Evolutionary conservation across 1,284 basidiomycete species (phyloP), one percentile per base, ranked within the genome.

Genomic region (Naganishia liquefaciens): DNA sequence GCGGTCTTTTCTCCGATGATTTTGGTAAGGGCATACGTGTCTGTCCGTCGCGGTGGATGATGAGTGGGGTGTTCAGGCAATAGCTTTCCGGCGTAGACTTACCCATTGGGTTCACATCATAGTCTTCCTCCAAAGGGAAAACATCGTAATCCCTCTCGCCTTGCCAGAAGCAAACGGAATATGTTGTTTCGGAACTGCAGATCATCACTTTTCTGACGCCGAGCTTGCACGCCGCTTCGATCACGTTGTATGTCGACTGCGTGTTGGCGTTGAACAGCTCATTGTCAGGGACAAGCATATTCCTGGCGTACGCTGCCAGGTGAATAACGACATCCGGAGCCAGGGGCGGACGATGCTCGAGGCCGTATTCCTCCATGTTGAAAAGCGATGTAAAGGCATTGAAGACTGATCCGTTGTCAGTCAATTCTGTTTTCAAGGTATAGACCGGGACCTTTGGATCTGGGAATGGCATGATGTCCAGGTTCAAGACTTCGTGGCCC

Each of bases 81-180:
- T 13, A 19, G 4, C 2, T 10, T n/a, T 21, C 33, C 33, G 10
- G 9, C 33, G 33, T n/a, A n/a, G 39, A 33, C 55, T 42, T 37
- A 60, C 55, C 58, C 55, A 67, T 64, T 11, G 68, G 65, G 46
- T 67, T 66, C 15, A 68, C 63, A 33, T 61, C 52, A 53, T 69
- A 63, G 53, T 74, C 74, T 40, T 75, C 74, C 28, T 70, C 69
- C 13, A 75, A 68, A 11, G 74, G 74, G 68, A 73, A 75, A 13
- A 68, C 67, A 62, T 73, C 65, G 60, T 70, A 75, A 51, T 75
- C 72, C 51, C 65, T 67, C 27, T 74, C 74, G 10, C 74, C 74
- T 63, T 75, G 74, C 39, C 71, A 71, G 63, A 75, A 75, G 54
- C 74, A 75, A 17, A 74, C 72, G 5, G 71, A 71, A 62, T 75